Evolutionary conservation across 2,329 filamentous ascomycete species (phyloP).

Genomic region (Atkinsonella hypoxylon): DNA sequence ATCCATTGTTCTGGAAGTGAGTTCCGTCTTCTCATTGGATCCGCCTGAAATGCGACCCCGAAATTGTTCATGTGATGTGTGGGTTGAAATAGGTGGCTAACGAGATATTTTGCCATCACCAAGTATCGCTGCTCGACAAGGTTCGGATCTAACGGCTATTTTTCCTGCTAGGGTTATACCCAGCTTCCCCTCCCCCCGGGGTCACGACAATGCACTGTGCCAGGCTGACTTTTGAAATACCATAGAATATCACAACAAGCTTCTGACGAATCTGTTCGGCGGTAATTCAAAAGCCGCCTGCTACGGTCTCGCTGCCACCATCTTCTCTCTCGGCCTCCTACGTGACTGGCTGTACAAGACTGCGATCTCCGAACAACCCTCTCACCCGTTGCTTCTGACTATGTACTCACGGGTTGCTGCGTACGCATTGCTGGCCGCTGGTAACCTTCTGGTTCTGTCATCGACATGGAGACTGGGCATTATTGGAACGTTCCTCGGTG

Average conservation of each 20-base stretch:
- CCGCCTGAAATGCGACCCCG: background rate
- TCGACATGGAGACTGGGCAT: conserved; percentile 89
- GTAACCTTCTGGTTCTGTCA: conserved; percentile 76
- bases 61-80: background rate
- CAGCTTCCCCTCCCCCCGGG: conserved; percentile 8
- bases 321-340: conserved; percentile 84
- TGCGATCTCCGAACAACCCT: conserved; percentile 64
- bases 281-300: conserved; percentile 70
- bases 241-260: conserved; percentile 80
- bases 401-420: conserved; percentile 50
- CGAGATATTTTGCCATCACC: background rate
- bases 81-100: background rate
- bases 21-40: conserved; percentile 23
- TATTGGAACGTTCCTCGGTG: conserved; percentile 90
- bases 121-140: conserved; percentile 74
- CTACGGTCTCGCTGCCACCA: conserved; percentile 77
- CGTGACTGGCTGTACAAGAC: conserved; percentile 81
- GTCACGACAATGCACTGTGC: conserved; percentile 7
- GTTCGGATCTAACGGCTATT: conserved; percentile 27
- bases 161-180: background rate
- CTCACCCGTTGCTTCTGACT: conserved; percentile 58
- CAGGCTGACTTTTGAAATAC: conserved; percentile 5
- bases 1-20: conserved; percentile 99
- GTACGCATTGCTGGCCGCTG: conserved; percentile 57
- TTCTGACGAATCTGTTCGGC: conserved; percentile 76